Base-by-base conservation (phyloP, 306 rosid genomes). In the Pterocarpus macrocarpus region DNA sequence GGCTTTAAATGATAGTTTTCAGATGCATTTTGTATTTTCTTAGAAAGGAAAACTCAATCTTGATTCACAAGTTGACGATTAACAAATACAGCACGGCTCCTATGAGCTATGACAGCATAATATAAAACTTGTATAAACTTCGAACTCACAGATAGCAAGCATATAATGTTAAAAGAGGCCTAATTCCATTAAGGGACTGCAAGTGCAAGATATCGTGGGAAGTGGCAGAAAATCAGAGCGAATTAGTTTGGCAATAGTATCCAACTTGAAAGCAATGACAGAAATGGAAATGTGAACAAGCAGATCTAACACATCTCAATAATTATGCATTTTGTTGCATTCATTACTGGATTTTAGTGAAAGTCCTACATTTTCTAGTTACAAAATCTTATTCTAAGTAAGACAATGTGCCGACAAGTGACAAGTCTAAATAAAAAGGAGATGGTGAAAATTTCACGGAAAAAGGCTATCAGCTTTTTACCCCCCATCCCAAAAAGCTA, bases 301-400 rank as follows among this genome's bases (percentile, higher is more conserved):
- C 9, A 39, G 17, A 45, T 67, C 17, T 53, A 62, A 33, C 32
- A 53, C 38, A 17, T 56, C 57, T 13, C 43, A 4, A 34, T 34
- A 64, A 75, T 53, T 70, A 56, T 30, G 56, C 4, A 63, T 30
- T 43, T 39, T 10, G 68, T 49, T 55, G 58, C 64, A 61, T 36
- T 58, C 33, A 49, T 69, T 71, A 32, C n/a, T 16, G 63, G 59
- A 63, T 41, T 64, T 47, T 52, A 58, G 15, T 6, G 72, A 67
- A 73, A 41, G 49, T 80, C 81, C 85, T 80, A 85, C 30, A 33
- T 4, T 3, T 28, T 81, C 77, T 81, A 71, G 69, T 58, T 83
- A 80, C 87, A 80, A 77, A 77, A 83, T 80, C 57, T 78, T 49
- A 72, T 41, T 49, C 70, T 35, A 69, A 41, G 75, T 52, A 76